phyloP scores from a whole-genome alignment of 2,329 filamentous ascomycete species.

The Phoma herbarum region DNA sequence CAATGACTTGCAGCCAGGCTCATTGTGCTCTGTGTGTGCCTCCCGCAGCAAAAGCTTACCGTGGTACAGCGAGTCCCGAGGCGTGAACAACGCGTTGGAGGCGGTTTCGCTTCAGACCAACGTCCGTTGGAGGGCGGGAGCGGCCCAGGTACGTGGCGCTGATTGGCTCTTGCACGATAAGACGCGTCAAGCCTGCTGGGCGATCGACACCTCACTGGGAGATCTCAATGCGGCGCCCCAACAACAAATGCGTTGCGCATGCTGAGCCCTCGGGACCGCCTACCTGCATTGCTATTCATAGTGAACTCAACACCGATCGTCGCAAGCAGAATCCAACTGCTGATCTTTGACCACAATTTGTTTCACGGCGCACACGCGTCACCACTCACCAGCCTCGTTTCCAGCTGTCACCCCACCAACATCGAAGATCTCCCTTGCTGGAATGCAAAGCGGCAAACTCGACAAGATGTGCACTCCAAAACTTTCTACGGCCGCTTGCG shows the following conservation, averaged over 20 bases:
- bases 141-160: constrained; percentile 16
- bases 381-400: constrained; percentile 9
- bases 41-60: not conserved
- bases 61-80: constrained; percentile 13
- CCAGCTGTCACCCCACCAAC: constrained; percentile 3
- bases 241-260: constrained; percentile 13
- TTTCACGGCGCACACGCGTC: constrained; percentile 14
- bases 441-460: constrained; percentile 3
- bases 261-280: constrained; percentile 7
- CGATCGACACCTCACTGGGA: constrained; percentile 6
- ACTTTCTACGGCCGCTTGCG: constrained; percentile 4
- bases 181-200: constrained; percentile 6
- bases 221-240: constrained; percentile 12
- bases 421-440: constrained; percentile 11
- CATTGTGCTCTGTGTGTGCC: not conserved
- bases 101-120: constrained; percentile 5
- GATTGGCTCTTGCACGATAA: constrained; percentile 4
- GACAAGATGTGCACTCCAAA: not conserved
- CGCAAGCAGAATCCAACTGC: not conserved
- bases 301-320: constrained; percentile 4
- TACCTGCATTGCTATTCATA: constrained; percentile 15
- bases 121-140: constrained; percentile 2
- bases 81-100: constrained; percentile 3
- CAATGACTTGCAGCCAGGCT: constrained; percentile 11
- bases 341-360: not conserved